Percentiles rank a stretch among this genome's conserved stretches.
Conservation (phyloP, 225 moss, liverwort and hornwort genomes). For the Physcomitrellopsis africana region DNA sequence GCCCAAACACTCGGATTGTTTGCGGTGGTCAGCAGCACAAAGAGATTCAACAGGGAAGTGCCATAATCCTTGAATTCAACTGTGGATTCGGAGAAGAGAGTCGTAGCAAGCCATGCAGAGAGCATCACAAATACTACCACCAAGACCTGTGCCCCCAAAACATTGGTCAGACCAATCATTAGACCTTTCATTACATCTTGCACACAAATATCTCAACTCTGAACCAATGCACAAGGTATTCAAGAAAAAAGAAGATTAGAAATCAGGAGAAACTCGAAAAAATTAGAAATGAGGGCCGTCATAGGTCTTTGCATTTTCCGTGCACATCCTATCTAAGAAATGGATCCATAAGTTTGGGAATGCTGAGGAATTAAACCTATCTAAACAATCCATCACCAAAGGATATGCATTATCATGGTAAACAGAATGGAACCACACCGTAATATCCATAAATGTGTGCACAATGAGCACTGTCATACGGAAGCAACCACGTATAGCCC, state of each 20-base stretch:
- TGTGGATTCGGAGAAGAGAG: constrained; percentile 52
- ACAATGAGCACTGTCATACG: constrained; percentile 65
- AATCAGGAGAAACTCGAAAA: not conserved
- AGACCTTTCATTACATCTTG: not conserved
- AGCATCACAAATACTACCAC: constrained; percentile 64
- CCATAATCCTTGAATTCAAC: constrained; percentile 61
- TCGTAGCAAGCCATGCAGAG: constrained; percentile 69
- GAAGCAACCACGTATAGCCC: constrained; percentile 72
- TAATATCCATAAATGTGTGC: constrained; percentile 63
- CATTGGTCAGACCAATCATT: constrained; percentile 5
- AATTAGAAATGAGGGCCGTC: no score
- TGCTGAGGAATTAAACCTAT: no score
- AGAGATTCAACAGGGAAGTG: constrained; percentile 64
- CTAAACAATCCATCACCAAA: not conserved
- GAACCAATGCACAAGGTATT: not conserved
- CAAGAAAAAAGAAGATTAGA: not conserved
- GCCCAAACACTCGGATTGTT: constrained; percentile 81
- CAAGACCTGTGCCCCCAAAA: constrained; percentile 52
- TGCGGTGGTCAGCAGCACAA: constrained; percentile 71
- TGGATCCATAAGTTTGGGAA: no score
- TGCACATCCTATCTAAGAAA: no score
- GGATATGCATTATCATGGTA: not conserved
- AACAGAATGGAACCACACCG: constrained; percentile 43
- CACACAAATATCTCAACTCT: constrained; percentile 14
- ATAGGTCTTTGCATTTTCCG: no score